A percentile compares a stretch with the other conserved stretches of the same genome.
Conservation (phyloP, 2,329 filamentous ascomycete genomes). For the Xylariales sp. region DNA sequence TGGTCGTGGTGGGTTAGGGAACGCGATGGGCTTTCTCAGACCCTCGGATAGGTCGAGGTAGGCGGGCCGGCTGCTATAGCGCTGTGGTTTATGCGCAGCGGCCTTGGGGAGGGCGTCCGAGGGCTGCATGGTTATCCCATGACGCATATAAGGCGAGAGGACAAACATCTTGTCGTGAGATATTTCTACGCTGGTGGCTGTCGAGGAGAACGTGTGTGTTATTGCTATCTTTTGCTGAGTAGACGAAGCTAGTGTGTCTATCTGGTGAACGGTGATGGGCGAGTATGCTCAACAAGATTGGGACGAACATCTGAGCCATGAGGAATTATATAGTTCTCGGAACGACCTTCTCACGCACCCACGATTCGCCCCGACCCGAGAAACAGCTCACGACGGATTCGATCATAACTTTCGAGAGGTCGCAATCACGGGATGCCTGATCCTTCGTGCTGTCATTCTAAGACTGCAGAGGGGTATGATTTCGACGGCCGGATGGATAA, state of each 20-base stretch:
- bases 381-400: constrained; percentile 41
- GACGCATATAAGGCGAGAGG: constrained; percentile 6
- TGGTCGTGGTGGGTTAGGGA: constrained; percentile 46
- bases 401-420: constrained; percentile 40
- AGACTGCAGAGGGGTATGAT: constrained; percentile 32
- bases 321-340: constrained; percentile 42
- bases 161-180: constrained; percentile 25
- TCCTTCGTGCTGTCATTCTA: constrained; percentile 35
- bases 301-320: constrained; percentile 25
- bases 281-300: constrained; percentile 25
- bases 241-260: constrained; percentile 9
- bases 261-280: constrained; percentile 16
- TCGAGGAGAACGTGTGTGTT: neutral
- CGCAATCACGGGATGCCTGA: constrained; percentile 34
- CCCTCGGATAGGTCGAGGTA: constrained; percentile 8
- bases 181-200: neutral
- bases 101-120: constrained; percentile 5
- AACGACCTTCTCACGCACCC: constrained; percentile 29
- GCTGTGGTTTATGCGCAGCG: constrained; percentile 8
- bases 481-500: constrained; percentile 21
- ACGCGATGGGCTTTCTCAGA: constrained; percentile 15
- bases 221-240: neutral
- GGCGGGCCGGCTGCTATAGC: constrained; percentile 2
- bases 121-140: neutral
- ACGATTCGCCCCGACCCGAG: constrained; percentile 21